Conservation (phyloP, 179 eudicot genomes). For the Actinidia arguta region DNA sequence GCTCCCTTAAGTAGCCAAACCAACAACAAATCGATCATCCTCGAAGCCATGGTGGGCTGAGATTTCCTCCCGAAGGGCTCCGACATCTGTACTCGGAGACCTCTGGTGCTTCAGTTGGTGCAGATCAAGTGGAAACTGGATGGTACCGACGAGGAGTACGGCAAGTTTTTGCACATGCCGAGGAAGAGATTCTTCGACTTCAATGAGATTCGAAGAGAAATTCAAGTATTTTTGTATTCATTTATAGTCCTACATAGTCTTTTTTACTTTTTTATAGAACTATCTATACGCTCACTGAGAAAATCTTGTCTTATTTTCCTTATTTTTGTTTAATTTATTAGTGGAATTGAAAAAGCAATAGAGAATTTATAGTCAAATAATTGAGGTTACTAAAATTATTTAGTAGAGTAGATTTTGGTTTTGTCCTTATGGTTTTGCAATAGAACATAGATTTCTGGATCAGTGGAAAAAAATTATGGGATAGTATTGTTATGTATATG, state of each 20-base stretch:
- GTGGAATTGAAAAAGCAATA: no score
- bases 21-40: slow-evolving; percentile 82
- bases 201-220: slow-evolving; percentile 74
- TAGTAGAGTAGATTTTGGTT: no score
- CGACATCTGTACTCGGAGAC: slow-evolving; percentile 86
- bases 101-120: slow-evolving; percentile 76
- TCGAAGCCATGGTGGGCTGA: slow-evolving; percentile 83
- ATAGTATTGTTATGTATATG: no score
- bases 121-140: slow-evolving; percentile 55
- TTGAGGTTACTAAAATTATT: no score
- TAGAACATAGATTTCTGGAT: no score
- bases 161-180: slow-evolving; percentile 87
- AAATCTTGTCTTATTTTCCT: neutral
- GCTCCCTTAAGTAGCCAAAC: slow-evolving; percentile 92
- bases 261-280: neutral
- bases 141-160: slow-evolving; percentile 72
- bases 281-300: neutral
- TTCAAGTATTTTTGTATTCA: slow-evolving; percentile 50
- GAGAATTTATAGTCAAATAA: no score
- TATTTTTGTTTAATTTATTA: no score
- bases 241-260: neutral
- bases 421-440: no score
- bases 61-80: slow-evolving; percentile 80
- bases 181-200: slow-evolving; percentile 69
- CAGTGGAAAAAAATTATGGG: no score